Base-by-base conservation (phyloP, 768 basidiomycete species). In the Mycena albidolilacea region DNA sequence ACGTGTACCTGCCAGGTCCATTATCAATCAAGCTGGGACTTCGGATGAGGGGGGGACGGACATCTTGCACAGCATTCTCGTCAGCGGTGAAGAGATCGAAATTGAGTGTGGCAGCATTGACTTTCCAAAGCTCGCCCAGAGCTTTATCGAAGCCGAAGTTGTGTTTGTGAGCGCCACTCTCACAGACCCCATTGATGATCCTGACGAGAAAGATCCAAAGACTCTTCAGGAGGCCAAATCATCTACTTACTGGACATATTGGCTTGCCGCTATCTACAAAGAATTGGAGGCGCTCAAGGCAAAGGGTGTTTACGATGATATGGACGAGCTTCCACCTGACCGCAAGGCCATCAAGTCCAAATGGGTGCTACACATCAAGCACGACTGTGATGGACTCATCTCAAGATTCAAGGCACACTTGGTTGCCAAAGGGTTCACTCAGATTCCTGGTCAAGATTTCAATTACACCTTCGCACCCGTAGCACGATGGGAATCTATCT, bases 201-300 rank as follows among this genome's bases (percentile, higher is more conserved):
- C 63, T 7, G 48, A 69, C 38, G 72, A 55, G 39, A 73, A 73
- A 44, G 72, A 73, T 39, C 73, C 73, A 0, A 37, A 35, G 7
- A 19, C 70, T 21, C 5, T 79, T 8, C 44, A 75, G 66, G 39
- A 81, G 75, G 52, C 78, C 75, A 73, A 79, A 77, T 4, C 77
- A 68, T 76, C 58, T 64, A 39, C 78, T 73, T 72, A 78, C 62
- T 70, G 73, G 74, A 39, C 64, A 6, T 50, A 75, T 10, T 71
- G 69, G 71, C 19, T 77, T 37, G 43, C 60, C n/a, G 66, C 70
- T 30, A 70, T 78, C 44, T 55, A 69, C 30, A 71, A 77, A 23
- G 72, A 75, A 57, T 11, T 83, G 76, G 77, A 82, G 80, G 23
- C 71, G 7, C 65, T 75, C 5, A 61, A 71, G 52, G 68, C 58